Evolutionary conservation across 2,329 filamentous ascomycete species (phyloP).

Genomic region (Epichloe sylvatica): DNA sequence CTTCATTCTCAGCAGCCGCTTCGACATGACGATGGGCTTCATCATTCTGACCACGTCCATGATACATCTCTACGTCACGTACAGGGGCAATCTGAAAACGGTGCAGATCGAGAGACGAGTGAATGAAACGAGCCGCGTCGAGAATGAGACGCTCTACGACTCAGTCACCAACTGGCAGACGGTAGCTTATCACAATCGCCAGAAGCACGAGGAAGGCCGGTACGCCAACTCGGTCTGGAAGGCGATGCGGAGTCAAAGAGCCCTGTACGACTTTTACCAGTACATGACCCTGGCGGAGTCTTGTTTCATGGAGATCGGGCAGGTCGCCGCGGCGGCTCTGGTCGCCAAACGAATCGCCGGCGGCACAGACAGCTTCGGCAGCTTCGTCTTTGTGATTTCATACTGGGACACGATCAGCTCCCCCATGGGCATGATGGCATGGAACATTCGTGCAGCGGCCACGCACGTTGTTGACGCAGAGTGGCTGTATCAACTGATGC

Average conservation of each 20-base stretch:
- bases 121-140: constrained; percentile 7
- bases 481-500: constrained; percentile 41
- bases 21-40: constrained; percentile 19
- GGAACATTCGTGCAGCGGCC: constrained; percentile 14
- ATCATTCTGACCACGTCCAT: constrained; percentile 10
- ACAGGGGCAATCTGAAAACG: constrained; percentile 8
- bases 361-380: constrained; percentile 21
- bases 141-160: constrained; percentile 11
- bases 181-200: constrained; percentile 26
- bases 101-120: constrained; percentile 5
- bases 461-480: constrained; percentile 50
- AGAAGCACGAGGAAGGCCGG: constrained; percentile 11
- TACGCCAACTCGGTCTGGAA: constrained; percentile 8
- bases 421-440: constrained; percentile 20
- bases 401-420: constrained; percentile 43
- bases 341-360: constrained; percentile 5
- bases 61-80: constrained; percentile 8
- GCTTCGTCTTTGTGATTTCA: constrained; percentile 48
- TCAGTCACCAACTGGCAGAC: constrained; percentile 34
- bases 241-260: constrained; percentile 3
- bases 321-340: constrained; percentile 5
- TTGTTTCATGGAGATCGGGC: constrained; percentile 9
- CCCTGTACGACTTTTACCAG: constrained; percentile 6
- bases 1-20: constrained; percentile 43
- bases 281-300: constrained; percentile 5